Evolutionary conservation across 441 rosid genomes (phyloP).

Genomic region (Flueggea neowawraea): DNA sequence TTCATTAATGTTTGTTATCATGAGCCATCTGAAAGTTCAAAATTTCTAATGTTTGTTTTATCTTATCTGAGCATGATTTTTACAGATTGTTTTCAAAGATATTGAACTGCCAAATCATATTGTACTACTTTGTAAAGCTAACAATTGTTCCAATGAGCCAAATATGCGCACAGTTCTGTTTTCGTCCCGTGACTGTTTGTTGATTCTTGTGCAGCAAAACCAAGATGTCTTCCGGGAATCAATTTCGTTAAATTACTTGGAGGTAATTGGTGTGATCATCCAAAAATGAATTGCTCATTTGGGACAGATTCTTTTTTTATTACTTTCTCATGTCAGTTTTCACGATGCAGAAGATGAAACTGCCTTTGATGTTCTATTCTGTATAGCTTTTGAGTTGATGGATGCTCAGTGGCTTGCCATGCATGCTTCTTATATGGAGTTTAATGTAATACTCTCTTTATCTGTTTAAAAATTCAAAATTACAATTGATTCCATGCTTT

Average conservation of each 20-base stretch:
- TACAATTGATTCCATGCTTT: too few relatives aligned
- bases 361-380: slow-evolving; percentile 85
- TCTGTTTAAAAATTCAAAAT: slow-evolving; percentile 4
- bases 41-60: too few relatives aligned
- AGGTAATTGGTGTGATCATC: slow-evolving; percentile 38
- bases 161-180: too few relatives aligned
- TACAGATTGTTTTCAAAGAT: too few relatives aligned
- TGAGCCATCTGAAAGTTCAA: too few relatives aligned
- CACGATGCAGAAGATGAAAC: slow-evolving; percentile 72
- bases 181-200: too few relatives aligned
- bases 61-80: too few relatives aligned
- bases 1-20: too few relatives aligned
- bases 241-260: slow-evolving; percentile 80
- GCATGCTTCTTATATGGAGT: slow-evolving; percentile 98
- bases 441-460: slow-evolving; percentile 51
- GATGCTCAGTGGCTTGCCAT: slow-evolving; percentile 99
- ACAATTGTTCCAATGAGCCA: too few relatives aligned
- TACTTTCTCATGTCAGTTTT: slow-evolving; percentile 7
- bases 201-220: slow-evolving; percentile 64
- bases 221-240: slow-evolving; percentile 67
- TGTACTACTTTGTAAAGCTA: too few relatives aligned
- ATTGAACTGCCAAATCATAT: too few relatives aligned
- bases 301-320: not conserved
- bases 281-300: not conserved
- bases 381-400: slow-evolving; percentile 94